Evolutionary conservation across 306 rosid genomes (phyloP).

Genomic region (Quercus variabilis): DNA sequence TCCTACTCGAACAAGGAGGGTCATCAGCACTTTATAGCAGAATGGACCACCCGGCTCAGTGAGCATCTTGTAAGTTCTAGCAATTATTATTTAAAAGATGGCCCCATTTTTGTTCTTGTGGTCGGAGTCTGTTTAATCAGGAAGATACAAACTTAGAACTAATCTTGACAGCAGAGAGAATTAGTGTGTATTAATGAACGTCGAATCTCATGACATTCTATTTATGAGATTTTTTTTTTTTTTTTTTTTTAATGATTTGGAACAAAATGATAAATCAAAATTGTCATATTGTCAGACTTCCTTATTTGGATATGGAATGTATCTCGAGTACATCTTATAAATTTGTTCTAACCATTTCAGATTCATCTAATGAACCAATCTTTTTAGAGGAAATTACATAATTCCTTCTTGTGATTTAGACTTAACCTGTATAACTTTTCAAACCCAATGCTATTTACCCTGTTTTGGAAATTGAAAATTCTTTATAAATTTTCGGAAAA

Average conservation of each 20-base stretch:
- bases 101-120: slow-evolving; percentile 10
- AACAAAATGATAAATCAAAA: background rate
- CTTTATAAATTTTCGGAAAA: no score
- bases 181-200: slow-evolving; percentile 1
- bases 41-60: background rate
- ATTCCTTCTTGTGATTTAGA: background rate
- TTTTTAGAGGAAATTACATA: background rate
- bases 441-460: no score
- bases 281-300: background rate
- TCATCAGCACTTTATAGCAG: slow-evolving; percentile 4
- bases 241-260: background rate
- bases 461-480: no score
- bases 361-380: background rate
- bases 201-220: background rate
- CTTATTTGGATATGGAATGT: background rate
- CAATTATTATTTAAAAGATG: slow-evolving; percentile 3
- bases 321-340: background rate
- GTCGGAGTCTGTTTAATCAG: slow-evolving; percentile 16
- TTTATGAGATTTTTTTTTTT: background rate
- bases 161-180: slow-evolving; percentile 19
- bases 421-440: no score
- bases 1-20: slow-evolving; percentile 7
- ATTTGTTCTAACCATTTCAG: background rate
- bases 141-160: slow-evolving; percentile 18
- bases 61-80: slow-evolving; percentile 12